These are phyloP conservation scores for Geranomyces variabilis DNA, from an alignment of 192 early-diverging fungal species.

Conservation along the genomic window DNA sequence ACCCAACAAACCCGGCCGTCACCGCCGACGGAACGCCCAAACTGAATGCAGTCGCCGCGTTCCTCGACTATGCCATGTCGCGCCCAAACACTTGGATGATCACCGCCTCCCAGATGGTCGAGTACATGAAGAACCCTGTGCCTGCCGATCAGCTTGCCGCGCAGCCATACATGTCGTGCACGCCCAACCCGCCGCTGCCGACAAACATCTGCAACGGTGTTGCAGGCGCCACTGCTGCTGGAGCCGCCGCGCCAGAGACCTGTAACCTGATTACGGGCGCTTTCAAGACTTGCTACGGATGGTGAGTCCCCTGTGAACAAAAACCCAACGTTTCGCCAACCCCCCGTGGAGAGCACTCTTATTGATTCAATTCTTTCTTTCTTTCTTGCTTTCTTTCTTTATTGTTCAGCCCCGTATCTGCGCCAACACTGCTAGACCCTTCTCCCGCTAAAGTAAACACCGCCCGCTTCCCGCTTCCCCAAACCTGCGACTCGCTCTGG, in stretches of 20 bases:
- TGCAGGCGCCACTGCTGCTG: slow-evolving; percentile 20
- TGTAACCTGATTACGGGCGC: slow-evolving; percentile 26
- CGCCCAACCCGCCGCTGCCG: slow-evolving; percentile 53
- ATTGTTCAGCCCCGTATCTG: neutral
- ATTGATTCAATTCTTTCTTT: no score
- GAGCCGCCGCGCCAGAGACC: slow-evolving; percentile 24
- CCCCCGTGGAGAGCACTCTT: no score
- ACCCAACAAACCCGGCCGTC: slow-evolving; percentile 6
- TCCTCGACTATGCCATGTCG: slow-evolving; percentile 56
- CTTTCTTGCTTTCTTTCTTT: neutral
- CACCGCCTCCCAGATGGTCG: slow-evolving; percentile 66
- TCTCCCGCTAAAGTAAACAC: slow-evolving; percentile 17
- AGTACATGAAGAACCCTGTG: slow-evolving; percentile 82
- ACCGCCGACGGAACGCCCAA: slow-evolving; percentile 37
- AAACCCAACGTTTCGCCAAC: no score
- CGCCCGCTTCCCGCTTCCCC: slow-evolving; percentile 51
- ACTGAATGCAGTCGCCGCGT: slow-evolving; percentile 41
- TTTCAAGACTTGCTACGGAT: slow-evolving; percentile 19
- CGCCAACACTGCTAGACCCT: slow-evolving; percentile 32
- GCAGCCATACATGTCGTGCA: slow-evolving; percentile 71
- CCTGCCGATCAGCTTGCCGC: slow-evolving; percentile 63
- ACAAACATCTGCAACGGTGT: slow-evolving; percentile 76
- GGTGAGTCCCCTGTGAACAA: no score
- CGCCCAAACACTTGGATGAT: slow-evolving; percentile 75
- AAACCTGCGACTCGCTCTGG: slow-evolving; percentile 68